Evolutionary conservation across 805 yeast species (phyloP).

Genomic region (Teunomyces funiuensis): DNA sequence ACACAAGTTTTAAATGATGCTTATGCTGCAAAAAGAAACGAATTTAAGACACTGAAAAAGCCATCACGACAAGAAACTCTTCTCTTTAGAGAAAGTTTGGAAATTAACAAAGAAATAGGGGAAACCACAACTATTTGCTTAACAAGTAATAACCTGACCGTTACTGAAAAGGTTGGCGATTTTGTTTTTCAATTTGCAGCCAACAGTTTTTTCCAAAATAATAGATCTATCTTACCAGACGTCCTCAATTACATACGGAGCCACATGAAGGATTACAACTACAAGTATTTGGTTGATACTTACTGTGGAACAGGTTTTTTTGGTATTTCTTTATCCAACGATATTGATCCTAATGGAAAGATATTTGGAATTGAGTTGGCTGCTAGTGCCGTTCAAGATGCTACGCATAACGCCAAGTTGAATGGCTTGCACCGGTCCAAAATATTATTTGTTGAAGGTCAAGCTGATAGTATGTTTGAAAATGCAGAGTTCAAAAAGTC

Average conservation of each 20-base stretch:
- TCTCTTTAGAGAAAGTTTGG: constrained; percentile 34
- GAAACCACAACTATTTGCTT: constrained; percentile 24
- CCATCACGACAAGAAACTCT: constrained; percentile 17
- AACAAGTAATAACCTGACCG: constrained; percentile 24
- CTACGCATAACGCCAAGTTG: constrained; percentile 38
- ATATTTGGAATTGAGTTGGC: constrained; percentile 45
- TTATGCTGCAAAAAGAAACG: constrained; percentile 16
- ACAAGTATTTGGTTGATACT: constrained; percentile 37
- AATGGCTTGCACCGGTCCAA: constrained; percentile 31
- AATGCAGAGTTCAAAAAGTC: constrained; percentile 22
- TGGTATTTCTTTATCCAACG: constrained; percentile 36
- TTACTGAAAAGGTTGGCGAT: constrained; percentile 37
- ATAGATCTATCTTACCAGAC: constrained; percentile 34
- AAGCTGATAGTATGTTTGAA: constrained; percentile 36
- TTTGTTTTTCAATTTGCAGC: constrained; percentile 38
- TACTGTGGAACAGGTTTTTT: constrained; percentile 50
- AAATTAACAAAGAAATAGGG: constrained; percentile 31
- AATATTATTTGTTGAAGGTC: constrained; percentile 36
- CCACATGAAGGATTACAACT: constrained; percentile 16
- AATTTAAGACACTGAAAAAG: constrained; percentile 7
- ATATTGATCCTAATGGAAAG: constrained; percentile 29
- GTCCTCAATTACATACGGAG: constrained; percentile 32
- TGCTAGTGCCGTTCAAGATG: constrained; percentile 30
- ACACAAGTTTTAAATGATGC: constrained; percentile 28
- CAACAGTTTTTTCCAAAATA: constrained; percentile 43